Conservation (phyloP, 2,329 filamentous ascomycete species). For the Chaetomiaceae sp. region DNA sequence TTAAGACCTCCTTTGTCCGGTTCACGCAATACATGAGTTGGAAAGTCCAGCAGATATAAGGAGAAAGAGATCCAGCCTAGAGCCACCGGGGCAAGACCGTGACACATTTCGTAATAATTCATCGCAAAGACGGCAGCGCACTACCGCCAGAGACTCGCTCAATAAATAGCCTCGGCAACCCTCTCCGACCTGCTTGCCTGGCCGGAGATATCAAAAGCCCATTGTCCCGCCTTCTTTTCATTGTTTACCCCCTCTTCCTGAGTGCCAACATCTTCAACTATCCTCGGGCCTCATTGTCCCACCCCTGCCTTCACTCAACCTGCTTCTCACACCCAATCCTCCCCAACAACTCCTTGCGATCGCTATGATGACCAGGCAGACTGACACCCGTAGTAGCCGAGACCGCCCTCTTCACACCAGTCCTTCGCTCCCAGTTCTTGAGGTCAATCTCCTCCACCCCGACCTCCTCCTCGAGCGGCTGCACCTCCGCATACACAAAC, state of each 20-base stretch:
- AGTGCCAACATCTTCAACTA: not conserved
- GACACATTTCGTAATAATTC: not conserved
- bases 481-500: constrained; percentile 50
- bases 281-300: not conserved
- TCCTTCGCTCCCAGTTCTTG: constrained; percentile 56
- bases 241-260: no score
- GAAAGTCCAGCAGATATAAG: no score
- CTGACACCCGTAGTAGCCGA: constrained; percentile 54
- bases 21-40: no score
- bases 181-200: not conserved
- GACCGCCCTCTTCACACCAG: constrained; percentile 50
- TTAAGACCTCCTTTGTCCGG: no score
- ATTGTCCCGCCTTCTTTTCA: no score
- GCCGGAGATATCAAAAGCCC: not conserved
- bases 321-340: constrained; percentile 81
- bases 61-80: not conserved
- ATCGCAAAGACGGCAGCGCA: not conserved
- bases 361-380: constrained; percentile 66
- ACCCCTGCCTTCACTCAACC: constrained; percentile 41
- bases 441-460: constrained; percentile 68
- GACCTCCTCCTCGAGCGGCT: constrained; percentile 67
- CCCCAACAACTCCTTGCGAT: constrained; percentile 75
- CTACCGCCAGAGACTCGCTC: not conserved
- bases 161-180: no score
- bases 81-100: not conserved